phyloP scores from a whole-genome alignment of 2,329 filamentous ascomycete genomes.

The Pseudocercospora musae region DNA sequence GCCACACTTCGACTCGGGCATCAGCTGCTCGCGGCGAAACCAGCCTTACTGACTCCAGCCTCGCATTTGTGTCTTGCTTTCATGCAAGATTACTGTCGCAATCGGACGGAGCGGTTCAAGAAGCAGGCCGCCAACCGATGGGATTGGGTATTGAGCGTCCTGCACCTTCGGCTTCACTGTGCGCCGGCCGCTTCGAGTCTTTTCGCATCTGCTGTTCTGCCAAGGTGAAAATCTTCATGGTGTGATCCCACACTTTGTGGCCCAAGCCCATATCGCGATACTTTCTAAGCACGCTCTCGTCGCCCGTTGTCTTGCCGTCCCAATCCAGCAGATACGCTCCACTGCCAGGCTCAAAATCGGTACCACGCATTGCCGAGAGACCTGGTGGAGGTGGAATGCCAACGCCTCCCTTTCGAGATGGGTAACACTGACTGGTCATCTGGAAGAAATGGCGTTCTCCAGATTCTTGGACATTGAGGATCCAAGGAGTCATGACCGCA shows the following conservation, averaged over 20 bases:
- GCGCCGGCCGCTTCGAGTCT: constrained; percentile 29
- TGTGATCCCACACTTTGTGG: constrained; percentile 38
- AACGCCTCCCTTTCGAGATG: constrained; percentile 22
- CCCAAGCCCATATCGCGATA: constrained; percentile 34
- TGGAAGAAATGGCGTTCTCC: constrained; percentile 48
- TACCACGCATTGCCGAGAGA: constrained; percentile 29
- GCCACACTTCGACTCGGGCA: background rate
- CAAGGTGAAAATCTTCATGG: constrained; percentile 33
- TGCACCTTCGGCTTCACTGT: constrained; percentile 26
- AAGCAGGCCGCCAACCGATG: constrained; percentile 11
- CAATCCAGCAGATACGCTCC: constrained; percentile 40
- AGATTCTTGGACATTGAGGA: constrained; percentile 39
- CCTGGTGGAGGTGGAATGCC: constrained; percentile 33
- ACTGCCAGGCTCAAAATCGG: constrained; percentile 33
- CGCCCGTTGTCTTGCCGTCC: constrained; percentile 37
- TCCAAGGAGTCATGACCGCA: constrained; percentile 39
- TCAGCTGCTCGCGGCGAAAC: background rate
- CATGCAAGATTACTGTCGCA: background rate
- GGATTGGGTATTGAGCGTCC: constrained; percentile 27
- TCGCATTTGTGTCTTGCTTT: background rate
- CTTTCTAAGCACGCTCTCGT: constrained; percentile 31
- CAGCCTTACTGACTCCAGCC: background rate
- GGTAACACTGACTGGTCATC: constrained; percentile 37
- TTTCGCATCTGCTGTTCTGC: constrained; percentile 27
- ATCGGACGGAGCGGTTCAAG: background rate